phyloP scores from a whole-genome alignment of 257 asterid species.

The Solanum medicagineum region DNA sequence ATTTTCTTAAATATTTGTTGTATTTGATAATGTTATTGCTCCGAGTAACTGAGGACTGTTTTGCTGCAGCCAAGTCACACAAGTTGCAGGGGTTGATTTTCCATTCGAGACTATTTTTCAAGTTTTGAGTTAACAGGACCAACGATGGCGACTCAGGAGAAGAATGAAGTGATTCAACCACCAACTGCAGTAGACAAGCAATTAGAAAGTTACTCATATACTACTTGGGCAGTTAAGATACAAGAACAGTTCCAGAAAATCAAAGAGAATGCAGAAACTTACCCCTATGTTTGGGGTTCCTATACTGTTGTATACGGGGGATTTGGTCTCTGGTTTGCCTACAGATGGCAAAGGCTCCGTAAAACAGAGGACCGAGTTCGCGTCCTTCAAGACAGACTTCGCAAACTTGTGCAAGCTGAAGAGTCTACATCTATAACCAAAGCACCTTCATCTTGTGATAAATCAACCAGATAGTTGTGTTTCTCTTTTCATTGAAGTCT shows the following conservation, averaged over 20 bases:
- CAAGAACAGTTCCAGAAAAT: slow-evolving; percentile 30
- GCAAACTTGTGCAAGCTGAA: slow-evolving; percentile 41
- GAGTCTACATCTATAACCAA: slow-evolving; percentile 13
- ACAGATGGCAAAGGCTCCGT: slow-evolving; percentile 72
- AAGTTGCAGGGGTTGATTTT: neutral
- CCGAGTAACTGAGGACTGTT: neutral
- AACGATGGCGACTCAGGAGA: slow-evolving; percentile 26
- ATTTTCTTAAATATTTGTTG: neutral
- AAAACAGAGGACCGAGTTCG: slow-evolving; percentile 65
- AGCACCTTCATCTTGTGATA: slow-evolving; percentile 16
- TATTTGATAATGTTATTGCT: neutral
- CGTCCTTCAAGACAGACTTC: slow-evolving; percentile 56
- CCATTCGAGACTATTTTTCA: neutral
- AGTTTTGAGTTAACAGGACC: neutral
- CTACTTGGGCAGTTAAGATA: slow-evolving; percentile 29
- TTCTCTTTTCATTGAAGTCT: neutral
- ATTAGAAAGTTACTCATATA: slow-evolving; percentile 10
- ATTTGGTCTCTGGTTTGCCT: slow-evolving; percentile 63
- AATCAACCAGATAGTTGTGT: slow-evolving; percentile 12
- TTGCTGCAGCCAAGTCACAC: neutral
- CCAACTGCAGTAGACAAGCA: slow-evolving; percentile 13
- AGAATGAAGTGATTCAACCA: slow-evolving; percentile 23
- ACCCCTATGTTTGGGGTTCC: slow-evolving; percentile 91
- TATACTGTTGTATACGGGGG: slow-evolving; percentile 68
- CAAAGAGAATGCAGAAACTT: slow-evolving; percentile 65